A percentile compares a stretch with the other conserved stretches of the same genome.
These are phyloP conservation scores for Hanseniaspora nectarophila DNA, from an alignment of 805 yeast species.

Conservation along the genomic window DNA sequence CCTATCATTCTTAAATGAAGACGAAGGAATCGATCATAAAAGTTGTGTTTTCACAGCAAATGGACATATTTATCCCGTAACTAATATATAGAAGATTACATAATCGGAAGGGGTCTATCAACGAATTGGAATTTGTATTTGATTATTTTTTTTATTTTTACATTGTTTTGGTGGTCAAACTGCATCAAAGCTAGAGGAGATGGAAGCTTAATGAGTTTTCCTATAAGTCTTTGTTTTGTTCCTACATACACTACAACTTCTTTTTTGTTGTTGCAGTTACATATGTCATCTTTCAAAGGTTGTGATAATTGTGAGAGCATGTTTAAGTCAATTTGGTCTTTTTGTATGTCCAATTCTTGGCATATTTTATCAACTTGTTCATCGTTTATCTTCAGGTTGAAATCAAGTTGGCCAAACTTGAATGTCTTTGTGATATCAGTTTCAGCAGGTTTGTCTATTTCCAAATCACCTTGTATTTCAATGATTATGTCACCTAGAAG, in stretches of 20 bases:
- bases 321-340: constrained; percentile 19
- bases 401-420: constrained; percentile 27
- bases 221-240: constrained; percentile 57
- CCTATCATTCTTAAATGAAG: constrained; percentile 58
- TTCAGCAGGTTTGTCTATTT: constrained; percentile 34
- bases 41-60: constrained; percentile 57
- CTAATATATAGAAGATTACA: constrained; percentile 32
- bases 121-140: constrained; percentile 48
- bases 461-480: constrained; percentile 66
- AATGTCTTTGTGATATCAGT: constrained; percentile 28
- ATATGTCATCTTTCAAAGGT: constrained; percentile 16
- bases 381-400: constrained; percentile 36
- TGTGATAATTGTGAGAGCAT: constrained; percentile 23
- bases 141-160: constrained; percentile 50
- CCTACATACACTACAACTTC: constrained; percentile 54
- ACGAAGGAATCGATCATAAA: constrained; percentile 41
- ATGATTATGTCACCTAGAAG: constrained; percentile 47
- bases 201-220: constrained; percentile 44
- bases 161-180: constrained; percentile 25
- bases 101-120: constrained; percentile 64
- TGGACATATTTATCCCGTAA: constrained; percentile 50
- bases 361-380: constrained; percentile 16
- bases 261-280: constrained; percentile 15
- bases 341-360: constrained; percentile 18
- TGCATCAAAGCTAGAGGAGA: constrained; percentile 55